Evolutionary conservation across 371 early-diverging fungal species (phyloP).

Genomic region (Haplosporangium sp.): DNA sequence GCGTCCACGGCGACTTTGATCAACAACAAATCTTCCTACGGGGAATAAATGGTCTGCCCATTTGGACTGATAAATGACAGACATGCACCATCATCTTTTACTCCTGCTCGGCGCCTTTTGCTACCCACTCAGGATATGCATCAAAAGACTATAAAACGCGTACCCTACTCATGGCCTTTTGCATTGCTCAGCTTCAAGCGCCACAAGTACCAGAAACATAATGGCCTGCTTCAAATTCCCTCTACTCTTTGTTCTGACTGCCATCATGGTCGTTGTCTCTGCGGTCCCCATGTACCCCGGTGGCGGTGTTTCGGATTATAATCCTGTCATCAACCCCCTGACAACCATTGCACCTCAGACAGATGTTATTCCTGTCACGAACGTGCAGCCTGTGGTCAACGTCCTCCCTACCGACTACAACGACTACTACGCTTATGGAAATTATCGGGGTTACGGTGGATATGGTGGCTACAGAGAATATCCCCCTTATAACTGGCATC

Average conservation of each 20-base stretch:
- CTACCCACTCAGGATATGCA: too few species aligned
- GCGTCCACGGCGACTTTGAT: too few species aligned
- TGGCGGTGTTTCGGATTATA: neutral
- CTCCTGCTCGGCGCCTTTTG: too few species aligned
- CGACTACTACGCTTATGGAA: slow-evolving; percentile 1
- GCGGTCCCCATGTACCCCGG: neutral
- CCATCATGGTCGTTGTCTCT: neutral
- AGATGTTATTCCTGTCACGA: slow-evolving; percentile 32
- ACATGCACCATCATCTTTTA: too few species aligned
- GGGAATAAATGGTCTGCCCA: too few species aligned
- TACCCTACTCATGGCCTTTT: too few species aligned
- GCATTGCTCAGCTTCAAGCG: too few species aligned
- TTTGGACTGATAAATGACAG: too few species aligned
- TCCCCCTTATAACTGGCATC: neutral
- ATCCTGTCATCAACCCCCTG: slow-evolving; percentile 9
- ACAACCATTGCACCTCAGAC: slow-evolving; percentile 44
- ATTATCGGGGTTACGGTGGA: neutral
- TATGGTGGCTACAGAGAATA: slow-evolving; percentile 5
- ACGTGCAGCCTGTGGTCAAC: slow-evolving; percentile 41
- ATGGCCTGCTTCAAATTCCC: too few species aligned
- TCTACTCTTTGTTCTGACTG: neutral
- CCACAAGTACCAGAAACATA: too few species aligned
- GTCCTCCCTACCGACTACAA: slow-evolving; percentile 37
- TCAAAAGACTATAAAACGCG: too few species aligned
- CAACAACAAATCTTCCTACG: too few species aligned